Evolutionary conservation across 768 basidiomycete species (phyloP), one percentile per base, ranked within the genome.

Genomic region (Boletus rubropictus): DNA sequence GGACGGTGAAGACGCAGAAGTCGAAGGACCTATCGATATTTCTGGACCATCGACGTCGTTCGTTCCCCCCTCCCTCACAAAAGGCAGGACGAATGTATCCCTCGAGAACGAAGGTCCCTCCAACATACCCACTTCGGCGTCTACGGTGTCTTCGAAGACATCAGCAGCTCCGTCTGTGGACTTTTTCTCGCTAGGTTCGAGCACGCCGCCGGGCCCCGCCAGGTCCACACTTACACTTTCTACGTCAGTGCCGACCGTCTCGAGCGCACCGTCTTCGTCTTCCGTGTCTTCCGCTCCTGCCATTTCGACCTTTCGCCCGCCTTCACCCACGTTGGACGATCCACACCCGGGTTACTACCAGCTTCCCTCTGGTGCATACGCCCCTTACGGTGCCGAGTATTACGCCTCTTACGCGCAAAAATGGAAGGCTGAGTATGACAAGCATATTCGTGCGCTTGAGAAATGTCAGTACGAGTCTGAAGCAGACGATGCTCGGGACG

Each of bases 291-390:
- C 89, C 20, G 89, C 89, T 0, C 89, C 89, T 5, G 64, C 63
- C 12, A 62, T 91, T 10, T 76, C 83, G 5, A 79, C 78, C 36
- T 89, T 83, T 53, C 71, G 77, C 34, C 79, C 82, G 0, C 89
- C 88, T 1, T 80, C 83, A 43, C 89, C 90, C 1, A 84, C 81
- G 6, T 77, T 79, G 4, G 72, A 72, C 7, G 90, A 92, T 59
- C 78, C 79, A 14, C 89, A 90, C 63, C 90, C 90, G 1, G 90
- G 90, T 6, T 93, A 92, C 69, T 91, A 92, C 56, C 81, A 84
- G 44, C 74, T 86, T 17, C 88, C 90, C 0, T 84, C 86, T 7
- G 90, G 90, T 15, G 65, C 75, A 28, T 94, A 89, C 81, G 84
- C 79, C 21, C 79, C 82, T 0, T 75, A 91, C 58, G 87, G 92